phyloP scores from a whole-genome alignment of 2,329 filamentous ascomycete species.

The Fusarium falciforme region DNA sequence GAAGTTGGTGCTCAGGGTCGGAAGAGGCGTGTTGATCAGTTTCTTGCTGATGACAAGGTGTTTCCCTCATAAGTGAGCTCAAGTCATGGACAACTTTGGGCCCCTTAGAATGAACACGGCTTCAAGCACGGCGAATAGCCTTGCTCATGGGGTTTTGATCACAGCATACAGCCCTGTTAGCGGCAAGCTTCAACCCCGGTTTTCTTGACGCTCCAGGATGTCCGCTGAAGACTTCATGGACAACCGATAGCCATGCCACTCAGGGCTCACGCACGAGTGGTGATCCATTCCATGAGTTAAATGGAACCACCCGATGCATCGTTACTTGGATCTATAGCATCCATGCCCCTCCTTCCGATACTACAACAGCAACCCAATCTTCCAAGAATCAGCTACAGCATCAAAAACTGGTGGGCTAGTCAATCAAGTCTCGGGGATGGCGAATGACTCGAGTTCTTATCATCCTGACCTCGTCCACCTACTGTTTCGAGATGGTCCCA shows the following conservation, averaged over 20 bases:
- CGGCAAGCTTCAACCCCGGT: background rate
- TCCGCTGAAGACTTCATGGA: background rate
- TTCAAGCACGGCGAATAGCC: background rate
- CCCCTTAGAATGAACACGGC: too few species aligned
- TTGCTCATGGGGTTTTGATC: background rate
- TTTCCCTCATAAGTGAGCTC: conserved; percentile 33
- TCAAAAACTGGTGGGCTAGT: too few species aligned
- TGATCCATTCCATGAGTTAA: conserved; percentile 44
- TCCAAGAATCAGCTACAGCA: too few species aligned
- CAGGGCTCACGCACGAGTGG: conserved; percentile 39
- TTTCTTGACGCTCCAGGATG: background rate
- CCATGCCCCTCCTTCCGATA: too few species aligned
- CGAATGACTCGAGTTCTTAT: too few species aligned
- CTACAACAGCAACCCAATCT: too few species aligned
- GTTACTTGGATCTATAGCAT: conserved; percentile 19
- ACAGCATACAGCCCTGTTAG: background rate
- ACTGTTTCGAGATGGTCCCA: too few species aligned
- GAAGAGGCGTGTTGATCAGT: conserved; percentile 43
- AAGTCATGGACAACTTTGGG: too few species aligned
- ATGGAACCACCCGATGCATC: conserved; percentile 36
- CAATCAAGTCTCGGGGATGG: too few species aligned
- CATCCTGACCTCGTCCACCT: too few species aligned
- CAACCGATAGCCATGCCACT: background rate
- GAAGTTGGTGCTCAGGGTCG: conserved; percentile 28
- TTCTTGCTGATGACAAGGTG: conserved; percentile 40